These are phyloP conservation scores for Lactifluus rugatus DNA, from an alignment of 768 basidiomycete genomes.

Conservation along the genomic window DNA sequence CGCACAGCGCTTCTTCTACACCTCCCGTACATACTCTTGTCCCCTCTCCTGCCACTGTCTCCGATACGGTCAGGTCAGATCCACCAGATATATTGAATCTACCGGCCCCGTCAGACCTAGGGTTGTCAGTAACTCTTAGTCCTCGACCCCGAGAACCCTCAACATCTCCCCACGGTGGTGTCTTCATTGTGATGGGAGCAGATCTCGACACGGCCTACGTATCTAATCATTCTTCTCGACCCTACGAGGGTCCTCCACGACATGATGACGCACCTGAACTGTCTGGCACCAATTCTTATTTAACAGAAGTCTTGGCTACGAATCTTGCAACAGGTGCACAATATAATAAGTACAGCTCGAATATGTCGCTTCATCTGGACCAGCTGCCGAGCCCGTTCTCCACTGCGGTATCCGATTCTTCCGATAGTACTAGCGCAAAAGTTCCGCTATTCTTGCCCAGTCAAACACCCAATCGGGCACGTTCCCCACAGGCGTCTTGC, in stretches of 20 bases:
- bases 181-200: not conserved
- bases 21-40: not conserved
- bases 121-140: not conserved
- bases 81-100: not conserved
- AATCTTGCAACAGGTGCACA: not conserved
- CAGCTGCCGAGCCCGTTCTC: not conserved
- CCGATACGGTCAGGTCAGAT: not conserved
- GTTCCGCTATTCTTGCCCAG: constrained; percentile 7
- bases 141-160: not conserved
- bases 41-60: not conserved
- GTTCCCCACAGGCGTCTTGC: not conserved
- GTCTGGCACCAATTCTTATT: not conserved
- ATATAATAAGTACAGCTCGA: not conserved
- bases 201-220: not conserved
- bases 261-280: not conserved
- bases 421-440: not conserved
- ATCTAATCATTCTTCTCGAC: not conserved
- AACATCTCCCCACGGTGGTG: not conserved
- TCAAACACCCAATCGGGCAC: constrained; percentile 8
- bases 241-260: not conserved
- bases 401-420: not conserved
- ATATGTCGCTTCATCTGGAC: not conserved
- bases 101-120: not conserved
- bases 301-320: not conserved
- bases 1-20: not conserved